Percentiles rank a stretch among this genome's conserved stretches.
These are phyloP conservation scores for Morella rubra DNA, from an alignment of 306 rosid species.

Conservation along the genomic window DNA sequence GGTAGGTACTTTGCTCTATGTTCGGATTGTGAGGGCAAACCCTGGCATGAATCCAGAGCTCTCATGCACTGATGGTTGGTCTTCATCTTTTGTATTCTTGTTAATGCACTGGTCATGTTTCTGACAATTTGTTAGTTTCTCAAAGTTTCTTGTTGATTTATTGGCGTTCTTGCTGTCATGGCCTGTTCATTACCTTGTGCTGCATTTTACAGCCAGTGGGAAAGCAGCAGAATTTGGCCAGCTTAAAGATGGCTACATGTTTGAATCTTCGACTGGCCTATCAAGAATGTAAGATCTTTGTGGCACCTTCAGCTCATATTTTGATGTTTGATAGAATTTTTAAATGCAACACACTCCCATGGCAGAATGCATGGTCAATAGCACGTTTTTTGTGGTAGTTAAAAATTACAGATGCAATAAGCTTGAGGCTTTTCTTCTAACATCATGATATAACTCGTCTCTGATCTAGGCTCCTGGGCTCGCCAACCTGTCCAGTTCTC, in stretches of 20 bases:
- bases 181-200: constrained; percentile 14
- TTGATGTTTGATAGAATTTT: not conserved
- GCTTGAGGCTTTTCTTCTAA: constrained; percentile 4
- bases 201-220: constrained; percentile 53
- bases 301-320: not conserved
- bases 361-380: not conserved
- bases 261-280: constrained; percentile 82
- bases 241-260: constrained; percentile 81
- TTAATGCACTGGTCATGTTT: not conserved
- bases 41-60: constrained; percentile 91
- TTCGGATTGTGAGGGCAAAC: constrained; percentile 78
- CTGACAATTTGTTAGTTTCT: not conserved
- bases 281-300: constrained; percentile 63
- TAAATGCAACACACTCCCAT: not conserved
- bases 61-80: constrained; percentile 85
- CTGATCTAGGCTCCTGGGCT: constrained; percentile 64
- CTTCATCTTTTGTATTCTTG: constrained; percentile 1
- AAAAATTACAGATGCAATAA: not conserved
- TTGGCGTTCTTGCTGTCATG: not conserved
- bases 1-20: constrained; percentile 73
- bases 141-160: constrained; percentile 18
- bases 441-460: constrained; percentile 1
- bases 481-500: constrained; percentile 79
- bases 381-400: not conserved
- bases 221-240: constrained; percentile 80